Conservation (phyloP, 2,329 filamentous ascomycete genomes). For the Sphaerulina vaccinii region DNA sequence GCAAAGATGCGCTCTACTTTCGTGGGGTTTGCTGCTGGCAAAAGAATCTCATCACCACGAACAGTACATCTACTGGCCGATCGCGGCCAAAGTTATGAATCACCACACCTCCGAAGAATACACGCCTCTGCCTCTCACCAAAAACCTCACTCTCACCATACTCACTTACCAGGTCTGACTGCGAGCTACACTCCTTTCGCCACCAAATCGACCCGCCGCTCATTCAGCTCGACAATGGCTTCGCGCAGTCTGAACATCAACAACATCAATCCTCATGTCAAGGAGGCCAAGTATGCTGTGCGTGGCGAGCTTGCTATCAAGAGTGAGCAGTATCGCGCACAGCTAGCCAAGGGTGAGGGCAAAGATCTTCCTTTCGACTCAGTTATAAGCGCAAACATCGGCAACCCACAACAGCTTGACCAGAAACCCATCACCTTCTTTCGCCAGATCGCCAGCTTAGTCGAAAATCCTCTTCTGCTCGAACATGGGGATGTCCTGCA, state of each 20-base stretch:
- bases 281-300: constrained; percentile 89
- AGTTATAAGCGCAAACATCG: constrained; percentile 96
- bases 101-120: background rate
- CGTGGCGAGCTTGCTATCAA: constrained; percentile 92
- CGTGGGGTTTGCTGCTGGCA: background rate
- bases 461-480: constrained; percentile 85
- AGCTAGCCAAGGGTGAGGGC: constrained; percentile 60
- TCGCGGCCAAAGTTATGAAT: background rate
- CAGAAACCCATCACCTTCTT: constrained; percentile 99
- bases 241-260: constrained; percentile 59
- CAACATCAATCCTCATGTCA: constrained; percentile 91
- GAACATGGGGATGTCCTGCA: constrained; percentile 78
- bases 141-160: background rate
- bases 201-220: constrained; percentile 22
- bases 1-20: background rate
- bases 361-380: constrained; percentile 76
- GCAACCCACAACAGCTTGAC: constrained; percentile 97
- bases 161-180: background rate
- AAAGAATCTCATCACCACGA: background rate
- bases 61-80: background rate
- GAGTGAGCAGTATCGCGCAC: constrained; percentile 84
- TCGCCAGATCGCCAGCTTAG: constrained; percentile 87
- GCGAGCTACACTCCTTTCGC: constrained; percentile 16
- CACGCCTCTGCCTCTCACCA: background rate
- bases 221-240: constrained; percentile 23